Percentiles rank a stretch among this genome's conserved stretches.
Conservation (phyloP, 148 eudicot species). For the Silene conica region DNA sequence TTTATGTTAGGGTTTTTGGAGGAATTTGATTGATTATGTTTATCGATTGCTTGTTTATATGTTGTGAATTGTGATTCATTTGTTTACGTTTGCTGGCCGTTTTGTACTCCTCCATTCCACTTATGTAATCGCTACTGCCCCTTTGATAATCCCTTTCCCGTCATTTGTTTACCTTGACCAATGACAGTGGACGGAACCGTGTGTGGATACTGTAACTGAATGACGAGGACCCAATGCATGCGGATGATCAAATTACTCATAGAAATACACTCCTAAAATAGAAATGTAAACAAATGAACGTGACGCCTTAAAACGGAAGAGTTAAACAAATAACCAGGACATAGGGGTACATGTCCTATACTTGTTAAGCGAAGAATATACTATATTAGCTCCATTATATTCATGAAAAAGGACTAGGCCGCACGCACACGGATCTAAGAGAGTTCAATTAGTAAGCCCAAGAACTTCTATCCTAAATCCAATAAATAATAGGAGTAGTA, state of each 20-base stretch:
- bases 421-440: too few relatives aligned
- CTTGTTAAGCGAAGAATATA: too few relatives aligned
- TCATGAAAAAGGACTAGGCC: too few relatives aligned
- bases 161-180: background rate
- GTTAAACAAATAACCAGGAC: background rate
- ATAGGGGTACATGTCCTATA: too few relatives aligned
- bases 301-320: background rate
- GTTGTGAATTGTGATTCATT: background rate
- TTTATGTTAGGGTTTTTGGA: constrained; percentile 21
- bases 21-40: background rate
- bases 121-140: too few relatives aligned
- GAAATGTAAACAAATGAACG: background rate
- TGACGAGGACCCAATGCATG: background rate
- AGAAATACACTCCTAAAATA: background rate
- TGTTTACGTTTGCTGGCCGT: background rate
- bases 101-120: too few relatives aligned
- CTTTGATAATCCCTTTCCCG: background rate
- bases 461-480: too few relatives aligned
- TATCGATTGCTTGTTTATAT: background rate
- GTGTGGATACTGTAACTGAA: background rate
- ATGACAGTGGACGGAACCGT: background rate
- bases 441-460: too few relatives aligned
- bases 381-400: too few relatives aligned
- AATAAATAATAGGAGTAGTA: too few relatives aligned
- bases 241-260: background rate